Evolutionary conservation across 2,329 filamentous ascomycete species (phyloP).

Genomic region (Penicillium freii): DNA sequence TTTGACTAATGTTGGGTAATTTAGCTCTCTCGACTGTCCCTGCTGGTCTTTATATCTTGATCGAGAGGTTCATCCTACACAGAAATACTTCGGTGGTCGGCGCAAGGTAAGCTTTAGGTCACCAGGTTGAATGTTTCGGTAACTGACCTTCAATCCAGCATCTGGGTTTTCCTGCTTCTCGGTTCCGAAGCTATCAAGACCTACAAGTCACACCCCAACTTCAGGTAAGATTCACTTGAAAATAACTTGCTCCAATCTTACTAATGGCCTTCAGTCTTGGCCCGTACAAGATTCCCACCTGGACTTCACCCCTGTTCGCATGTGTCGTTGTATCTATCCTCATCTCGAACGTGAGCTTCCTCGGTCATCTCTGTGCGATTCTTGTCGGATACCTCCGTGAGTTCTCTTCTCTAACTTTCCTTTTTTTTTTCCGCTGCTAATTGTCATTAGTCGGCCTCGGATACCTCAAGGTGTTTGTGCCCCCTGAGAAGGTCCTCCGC

Average conservation of each 20-base stretch:
- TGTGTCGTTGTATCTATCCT: constrained; percentile 73
- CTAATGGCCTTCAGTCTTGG: constrained; percentile 47
- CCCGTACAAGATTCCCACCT: constrained; percentile 78
- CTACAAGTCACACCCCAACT: constrained; percentile 74
- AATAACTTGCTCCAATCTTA: background rate
- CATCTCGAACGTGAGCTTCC: constrained; percentile 74
- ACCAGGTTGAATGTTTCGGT: constrained; percentile 9
- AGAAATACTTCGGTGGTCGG: constrained; percentile 75
- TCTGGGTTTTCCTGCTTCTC: constrained; percentile 90
- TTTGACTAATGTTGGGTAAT: constrained; percentile 19
- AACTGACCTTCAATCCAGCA: constrained; percentile 50
- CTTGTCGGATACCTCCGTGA: constrained; percentile 80
- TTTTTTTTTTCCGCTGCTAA: constrained; percentile 5
- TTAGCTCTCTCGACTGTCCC: constrained; percentile 79
- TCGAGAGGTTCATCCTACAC: constrained; percentile 71
- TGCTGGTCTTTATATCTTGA: constrained; percentile 72
- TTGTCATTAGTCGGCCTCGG: constrained; percentile 68
- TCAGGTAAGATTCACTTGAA: constrained; percentile 51
- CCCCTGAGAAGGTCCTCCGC: constrained; percentile 80
- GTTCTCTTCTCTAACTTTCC: constrained; percentile 31
- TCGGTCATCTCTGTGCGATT: constrained; percentile 85
- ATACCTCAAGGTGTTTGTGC: constrained; percentile 84
- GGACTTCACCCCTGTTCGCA: constrained; percentile 80
- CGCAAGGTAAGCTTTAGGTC: constrained; percentile 61
- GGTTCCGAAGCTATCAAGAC: constrained; percentile 83